These are phyloP conservation scores for Clavaria fumosa DNA, from an alignment of 768 basidiomycete species.

Conservation along the genomic window DNA sequence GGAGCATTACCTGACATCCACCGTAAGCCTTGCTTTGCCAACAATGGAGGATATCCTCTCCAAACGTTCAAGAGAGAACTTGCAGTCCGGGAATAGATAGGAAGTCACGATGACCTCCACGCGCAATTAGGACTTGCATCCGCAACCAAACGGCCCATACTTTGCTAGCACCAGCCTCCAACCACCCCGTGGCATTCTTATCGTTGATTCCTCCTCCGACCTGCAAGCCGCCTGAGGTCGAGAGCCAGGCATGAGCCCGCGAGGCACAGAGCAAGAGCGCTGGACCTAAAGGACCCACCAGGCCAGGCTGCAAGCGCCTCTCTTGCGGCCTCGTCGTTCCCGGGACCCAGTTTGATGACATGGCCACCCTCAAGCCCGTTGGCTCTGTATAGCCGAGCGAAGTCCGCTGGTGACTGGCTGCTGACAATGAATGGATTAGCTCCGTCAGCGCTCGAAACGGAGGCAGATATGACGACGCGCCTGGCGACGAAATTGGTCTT, in stretches of 20 bases:
- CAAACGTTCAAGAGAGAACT: slow-evolving; percentile 64
- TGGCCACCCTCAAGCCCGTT: slow-evolving; percentile 73
- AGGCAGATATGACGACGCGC: slow-evolving; percentile 25
- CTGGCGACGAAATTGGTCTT: slow-evolving; percentile 87
- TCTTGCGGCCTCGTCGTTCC: slow-evolving; percentile 79
- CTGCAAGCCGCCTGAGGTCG: slow-evolving; percentile 53
- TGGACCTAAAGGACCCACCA: slow-evolving; percentile 24
- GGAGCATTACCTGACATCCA: slow-evolving; percentile 76
- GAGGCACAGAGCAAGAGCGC: slow-evolving; percentile 1
- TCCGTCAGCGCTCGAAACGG: neutral
- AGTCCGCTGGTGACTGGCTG: slow-evolving; percentile 68
- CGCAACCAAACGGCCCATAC: slow-evolving; percentile 18
- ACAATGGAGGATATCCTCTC: slow-evolving; percentile 42
- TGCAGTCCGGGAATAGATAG: slow-evolving; percentile 75
- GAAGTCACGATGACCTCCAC: slow-evolving; percentile 95
- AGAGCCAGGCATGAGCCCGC: slow-evolving; percentile 25
- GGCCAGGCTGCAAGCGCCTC: slow-evolving; percentile 79
- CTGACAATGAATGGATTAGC: slow-evolving; percentile 8
- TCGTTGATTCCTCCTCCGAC: slow-evolving; percentile 87
- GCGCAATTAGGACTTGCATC: neutral
- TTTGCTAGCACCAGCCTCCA: slow-evolving; percentile 83
- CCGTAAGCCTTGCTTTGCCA: slow-evolving; percentile 78
- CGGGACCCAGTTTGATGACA: slow-evolving; percentile 87
- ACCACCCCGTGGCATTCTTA: slow-evolving; percentile 69
- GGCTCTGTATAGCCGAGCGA: slow-evolving; percentile 60